Conservation (phyloP, 2,329 filamentous ascomycete genomes). For the Colletotrichum plurivorum region DNA sequence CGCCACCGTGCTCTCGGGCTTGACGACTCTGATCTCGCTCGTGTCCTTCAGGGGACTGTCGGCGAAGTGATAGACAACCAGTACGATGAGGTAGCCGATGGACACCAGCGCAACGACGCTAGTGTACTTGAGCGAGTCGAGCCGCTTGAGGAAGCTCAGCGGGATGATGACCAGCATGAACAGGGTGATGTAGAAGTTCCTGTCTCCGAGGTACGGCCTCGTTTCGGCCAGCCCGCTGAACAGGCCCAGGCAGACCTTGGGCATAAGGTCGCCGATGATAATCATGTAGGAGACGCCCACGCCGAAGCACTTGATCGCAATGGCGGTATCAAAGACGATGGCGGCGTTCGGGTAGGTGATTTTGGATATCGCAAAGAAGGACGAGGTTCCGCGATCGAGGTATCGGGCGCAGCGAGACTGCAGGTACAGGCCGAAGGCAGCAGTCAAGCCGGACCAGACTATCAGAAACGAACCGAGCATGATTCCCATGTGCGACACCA, state of each 20-base stretch:
- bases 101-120: constrained; percentile 92
- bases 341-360: constrained; percentile 97
- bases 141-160: constrained; percentile 87
- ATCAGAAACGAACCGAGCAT: constrained; percentile 87
- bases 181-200: constrained; percentile 97
- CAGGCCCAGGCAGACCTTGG: constrained; percentile 90
- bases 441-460: constrained; percentile 89
- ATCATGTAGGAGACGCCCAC: constrained; percentile 98
- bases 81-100: constrained; percentile 92
- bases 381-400: constrained; percentile 87
- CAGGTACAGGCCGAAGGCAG: constrained; percentile 94
- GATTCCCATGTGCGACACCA: constrained; percentile 96
- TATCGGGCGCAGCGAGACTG: constrained; percentile 95
- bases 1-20: constrained; percentile 84
- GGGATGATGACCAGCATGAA: constrained; percentile 98
- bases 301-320: constrained; percentile 97
- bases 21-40: constrained; percentile 80
- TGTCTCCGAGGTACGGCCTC: constrained; percentile 83
- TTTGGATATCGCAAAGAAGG: constrained; percentile 97
- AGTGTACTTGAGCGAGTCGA: constrained; percentile 98
- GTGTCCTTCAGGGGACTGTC: constrained; percentile 83
- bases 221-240: constrained; percentile 70
- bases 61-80: constrained; percentile 93
- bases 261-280: constrained; percentile 99
- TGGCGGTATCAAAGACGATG: constrained; percentile 94